Conservation (phyloP, 371 early-diverging fungal genomes). For the Lichtheimia corymbifera region DNA sequence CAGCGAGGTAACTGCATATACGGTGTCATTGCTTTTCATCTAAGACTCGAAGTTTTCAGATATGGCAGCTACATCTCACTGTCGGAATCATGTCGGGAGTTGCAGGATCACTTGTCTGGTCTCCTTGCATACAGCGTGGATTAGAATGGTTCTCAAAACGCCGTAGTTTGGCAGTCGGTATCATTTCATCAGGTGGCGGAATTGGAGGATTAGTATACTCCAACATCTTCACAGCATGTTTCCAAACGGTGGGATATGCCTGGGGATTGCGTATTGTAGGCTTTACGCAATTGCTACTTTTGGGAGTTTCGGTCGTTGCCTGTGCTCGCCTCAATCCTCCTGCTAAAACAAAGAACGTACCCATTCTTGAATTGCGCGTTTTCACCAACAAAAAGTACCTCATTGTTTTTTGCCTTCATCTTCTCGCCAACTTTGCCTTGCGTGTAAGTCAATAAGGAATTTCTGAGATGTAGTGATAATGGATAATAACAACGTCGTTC, state of each 20-base stretch:
- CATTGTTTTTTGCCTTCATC: constrained; percentile 25
- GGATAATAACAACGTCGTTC: background rate
- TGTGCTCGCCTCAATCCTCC: constrained; percentile 13
- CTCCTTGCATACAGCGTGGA: constrained; percentile 7
- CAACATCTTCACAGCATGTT: constrained; percentile 54
- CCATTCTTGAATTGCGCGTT: constrained; percentile 31
- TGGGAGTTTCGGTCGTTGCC: constrained; percentile 10
- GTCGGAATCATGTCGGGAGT: constrained; percentile 24
- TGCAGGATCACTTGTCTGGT: constrained; percentile 11
- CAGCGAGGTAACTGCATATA: constrained; percentile 2
- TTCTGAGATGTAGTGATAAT: background rate
- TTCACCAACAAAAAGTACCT: constrained; percentile 29
- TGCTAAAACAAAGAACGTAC: constrained; percentile 19
- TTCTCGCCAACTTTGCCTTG: constrained; percentile 36
- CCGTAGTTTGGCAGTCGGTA: constrained; percentile 18
- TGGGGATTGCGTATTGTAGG: constrained; percentile 66
- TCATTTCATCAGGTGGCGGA: constrained; percentile 57
- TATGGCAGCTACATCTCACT: constrained; percentile 27
- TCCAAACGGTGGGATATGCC: constrained; percentile 50
- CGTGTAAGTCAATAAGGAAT: constrained; percentile 14
- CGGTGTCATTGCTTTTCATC: too few relatives aligned
- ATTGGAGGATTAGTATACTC: constrained; percentile 68
- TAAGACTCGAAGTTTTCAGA: background rate
- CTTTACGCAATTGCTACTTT: constrained; percentile 41
- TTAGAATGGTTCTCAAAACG: constrained; percentile 15